Evolutionary conservation across 2,329 filamentous ascomycete genomes (phyloP), one percentile per base, ranked within the genome.

Genomic region (Didymella lethalis): DNA sequence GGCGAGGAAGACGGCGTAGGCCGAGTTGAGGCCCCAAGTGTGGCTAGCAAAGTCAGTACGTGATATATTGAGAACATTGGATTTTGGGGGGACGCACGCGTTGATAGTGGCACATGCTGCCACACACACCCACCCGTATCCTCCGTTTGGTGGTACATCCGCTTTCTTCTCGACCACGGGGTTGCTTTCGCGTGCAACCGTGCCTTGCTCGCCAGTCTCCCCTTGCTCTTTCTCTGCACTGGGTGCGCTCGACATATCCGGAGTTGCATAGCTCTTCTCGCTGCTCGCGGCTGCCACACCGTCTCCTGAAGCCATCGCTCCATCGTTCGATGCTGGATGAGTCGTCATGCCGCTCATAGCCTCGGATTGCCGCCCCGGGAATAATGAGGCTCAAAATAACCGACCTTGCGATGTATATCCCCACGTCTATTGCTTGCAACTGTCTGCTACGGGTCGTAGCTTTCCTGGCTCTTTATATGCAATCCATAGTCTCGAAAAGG

Each of bases 21-120:
- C 83, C 55, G 84, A 86, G 72, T 92, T 92, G 61, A 92, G 78
- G 7, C 90, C 90, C 90, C 90, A 92, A 0, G 89, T 91, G 70
- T 92, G 89, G 7, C 83, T 61, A 83, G 79, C 38, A 1, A 5
- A 44, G 51, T 70, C 54, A 70, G 64, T 52, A 28, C 38, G 25
- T 25, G 20, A 4, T 41, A 25, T 41, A 11, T 23, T 23, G 38
- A 38, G 7, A 23, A 7, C 29, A 14, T 29, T 32, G 29, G 43
- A 18, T n/a, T 46, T 20, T 10, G 45, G n/a, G 23, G 41, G n/a
- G 26, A 65, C 74, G 58, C 63, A 80, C 79, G 50, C 73, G 58
- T 76, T 77, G 46, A 76, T 72, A 0, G 64, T 68, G 10, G 68
- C 67, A 54, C 62, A 55, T 28, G 75, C 72, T 3, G 70, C 77